A percentile compares a stretch with the other conserved stretches of the same genome.
Evolutionary conservation across 2,329 filamentous ascomycete species (phyloP).

Genomic region (Aspergillus terreus): DNA sequence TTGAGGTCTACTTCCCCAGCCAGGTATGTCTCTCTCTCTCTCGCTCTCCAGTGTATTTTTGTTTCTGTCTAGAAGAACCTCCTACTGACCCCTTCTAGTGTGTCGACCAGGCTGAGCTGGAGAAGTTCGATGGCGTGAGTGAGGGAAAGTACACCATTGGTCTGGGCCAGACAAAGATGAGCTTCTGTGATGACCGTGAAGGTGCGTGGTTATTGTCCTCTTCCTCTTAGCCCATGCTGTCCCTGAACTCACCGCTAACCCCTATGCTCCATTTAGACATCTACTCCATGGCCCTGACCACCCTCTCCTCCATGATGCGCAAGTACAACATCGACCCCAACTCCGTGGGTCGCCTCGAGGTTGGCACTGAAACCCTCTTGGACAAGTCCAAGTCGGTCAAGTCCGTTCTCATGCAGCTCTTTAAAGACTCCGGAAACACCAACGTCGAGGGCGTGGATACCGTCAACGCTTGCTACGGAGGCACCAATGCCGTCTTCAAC

Average conservation of each 20-base stretch:
- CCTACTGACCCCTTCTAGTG: constrained; percentile 52
- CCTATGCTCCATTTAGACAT: constrained; percentile 61
- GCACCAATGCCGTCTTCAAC: constrained; percentile 82
- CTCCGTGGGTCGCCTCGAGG: constrained; percentile 75
- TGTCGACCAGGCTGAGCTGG: constrained; percentile 77
- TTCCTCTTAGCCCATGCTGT: too few relatives aligned
- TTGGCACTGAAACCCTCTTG: constrained; percentile 79
- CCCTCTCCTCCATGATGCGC: constrained; percentile 69
- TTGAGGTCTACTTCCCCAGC: constrained; percentile 82
- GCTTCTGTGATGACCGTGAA: constrained; percentile 86
- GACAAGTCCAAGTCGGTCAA: constrained; percentile 93
- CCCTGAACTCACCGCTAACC: constrained; percentile 5
- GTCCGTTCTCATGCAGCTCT: constrained; percentile 82
- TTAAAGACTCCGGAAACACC: constrained; percentile 62
- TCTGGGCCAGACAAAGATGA: constrained; percentile 87
- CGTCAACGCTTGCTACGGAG: constrained; percentile 81
- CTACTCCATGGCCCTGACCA: constrained; percentile 80
- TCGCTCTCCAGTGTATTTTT: not conserved
- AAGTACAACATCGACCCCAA: constrained; percentile 81
- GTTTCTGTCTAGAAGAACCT: not conserved
- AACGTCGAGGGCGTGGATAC: constrained; percentile 81
- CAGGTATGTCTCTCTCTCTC: constrained; percentile 59
- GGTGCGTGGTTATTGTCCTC: constrained; percentile 49
- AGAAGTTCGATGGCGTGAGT: constrained; percentile 81
- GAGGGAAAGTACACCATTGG: constrained; percentile 87